A percentile compares a stretch with the other conserved stretches of the same genome.
Evolutionary conservation across 345 rosid species (phyloP).

Genomic region (Ceriops decandra): DNA sequence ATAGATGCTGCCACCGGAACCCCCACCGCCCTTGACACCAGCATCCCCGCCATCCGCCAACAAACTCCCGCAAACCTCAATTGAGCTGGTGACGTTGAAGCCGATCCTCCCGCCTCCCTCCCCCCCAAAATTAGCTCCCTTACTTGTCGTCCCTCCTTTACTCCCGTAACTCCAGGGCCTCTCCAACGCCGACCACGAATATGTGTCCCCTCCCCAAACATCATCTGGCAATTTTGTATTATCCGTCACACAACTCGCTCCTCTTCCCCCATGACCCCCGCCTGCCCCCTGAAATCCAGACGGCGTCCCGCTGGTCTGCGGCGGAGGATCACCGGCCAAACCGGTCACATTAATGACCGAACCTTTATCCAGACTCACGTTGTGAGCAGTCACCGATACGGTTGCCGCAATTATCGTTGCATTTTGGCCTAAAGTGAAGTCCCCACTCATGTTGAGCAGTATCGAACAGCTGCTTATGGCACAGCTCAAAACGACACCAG

Average conservation of each 20-base stretch:
- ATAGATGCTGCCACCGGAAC: slow-evolving; percentile 66
- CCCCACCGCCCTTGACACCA: slow-evolving; percentile 64
- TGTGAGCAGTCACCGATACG: slow-evolving; percentile 38
- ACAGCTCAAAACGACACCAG: slow-evolving; percentile 43
- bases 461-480: slow-evolving; percentile 43
- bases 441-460: slow-evolving; percentile 43
- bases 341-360: slow-evolving; percentile 49
- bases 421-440: slow-evolving; percentile 37
- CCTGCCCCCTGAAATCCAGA: slow-evolving; percentile 56
- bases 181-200: slow-evolving; percentile 62
- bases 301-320: slow-evolving; percentile 62
- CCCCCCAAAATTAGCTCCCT: slow-evolving; percentile 58
- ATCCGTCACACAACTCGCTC: slow-evolving; percentile 60
- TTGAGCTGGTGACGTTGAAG: slow-evolving; percentile 28
- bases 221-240: slow-evolving; percentile 59
- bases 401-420: slow-evolving; percentile 39
- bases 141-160: slow-evolving; percentile 63
- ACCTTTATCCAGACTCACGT: slow-evolving; percentile 32
- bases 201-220: slow-evolving; percentile 75
- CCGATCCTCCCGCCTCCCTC: slow-evolving; percentile 64
- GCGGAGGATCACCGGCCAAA: slow-evolving; percentile 58
- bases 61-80: slow-evolving; percentile 48
- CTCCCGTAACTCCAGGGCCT: slow-evolving; percentile 68
- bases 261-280: slow-evolving; percentile 71
- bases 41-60: slow-evolving; percentile 56